Base-by-base conservation (phyloP, 768 basidiomycete species). In the Filobasidium wieringae region DNA sequence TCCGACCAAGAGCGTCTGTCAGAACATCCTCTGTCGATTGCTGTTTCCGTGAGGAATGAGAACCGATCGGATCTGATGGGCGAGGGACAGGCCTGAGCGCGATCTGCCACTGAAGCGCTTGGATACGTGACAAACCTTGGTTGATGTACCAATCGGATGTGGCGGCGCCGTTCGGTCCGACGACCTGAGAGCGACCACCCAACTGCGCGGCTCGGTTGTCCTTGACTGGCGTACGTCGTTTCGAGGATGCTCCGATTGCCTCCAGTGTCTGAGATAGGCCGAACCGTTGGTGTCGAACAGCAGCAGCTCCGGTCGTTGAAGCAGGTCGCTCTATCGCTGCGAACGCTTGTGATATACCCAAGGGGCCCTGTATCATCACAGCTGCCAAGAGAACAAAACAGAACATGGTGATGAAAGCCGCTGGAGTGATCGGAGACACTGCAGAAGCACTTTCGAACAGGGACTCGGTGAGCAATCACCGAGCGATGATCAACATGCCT, bases 281-380 rank as follows among this genome's bases (percentile, higher is more conserved):
- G 4, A 49, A 26, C 4, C 22, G 37, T 40, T 4, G 37, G 37
- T 22, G 17, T 22, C 22, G 37, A 22, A 22, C 37, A 3, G 37
- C 5, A 40, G 45, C 26, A n/a, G 15, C 3, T 30, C 8, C 29
- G 15, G 22, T 29, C 22, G 15, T 17, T 26, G 22, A 7, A 32
- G 19, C 12, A n/a, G 14, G 26, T 1, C 15, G 5, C 22, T 45
- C 40, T 19, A 30, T n/a, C 4, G 40, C 53, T 8, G 19, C 26
- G 39, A 60, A 60, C 11, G 59, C 49, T 15, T 32, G 29, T 17
- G 45, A 31, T 12, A 60, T 30, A 15, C 54, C 54, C 22, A 60
- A 33, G 0, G 59, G 59, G 4, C 59, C 59, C 29, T 60, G 59
- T 0, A 60, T 56, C 6, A 60, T 55, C 1, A 60, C 54, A 6